Evolutionary conservation across 139 green algal species (phyloP).

Genomic region (Closterium sp.): DNA sequence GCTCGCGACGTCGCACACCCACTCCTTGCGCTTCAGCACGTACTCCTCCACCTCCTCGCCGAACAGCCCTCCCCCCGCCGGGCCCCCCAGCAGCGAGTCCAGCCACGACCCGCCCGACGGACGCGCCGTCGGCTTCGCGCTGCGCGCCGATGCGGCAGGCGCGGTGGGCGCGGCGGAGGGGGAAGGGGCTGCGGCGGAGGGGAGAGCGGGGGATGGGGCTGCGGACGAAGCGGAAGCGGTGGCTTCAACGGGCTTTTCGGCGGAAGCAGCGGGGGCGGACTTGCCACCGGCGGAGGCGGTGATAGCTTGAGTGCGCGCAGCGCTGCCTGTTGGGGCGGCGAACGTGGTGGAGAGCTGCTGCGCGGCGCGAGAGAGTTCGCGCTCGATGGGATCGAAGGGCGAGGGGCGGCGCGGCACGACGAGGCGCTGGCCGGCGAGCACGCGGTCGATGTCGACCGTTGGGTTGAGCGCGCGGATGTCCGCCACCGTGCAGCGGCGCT

Average conservation of each 20-base stretch:
- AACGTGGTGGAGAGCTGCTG: background rate
- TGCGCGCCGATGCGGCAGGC: no score
- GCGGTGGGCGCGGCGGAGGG: background rate
- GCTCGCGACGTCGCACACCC: constrained; percentile 15
- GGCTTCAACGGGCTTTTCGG: background rate
- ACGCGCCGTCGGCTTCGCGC: background rate
- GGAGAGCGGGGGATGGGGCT: background rate
- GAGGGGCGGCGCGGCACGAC: constrained; percentile 5
- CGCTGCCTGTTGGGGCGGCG: background rate
- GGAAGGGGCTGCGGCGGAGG: background rate
- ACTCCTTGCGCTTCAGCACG: constrained; percentile 15
- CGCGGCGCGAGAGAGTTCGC: background rate
- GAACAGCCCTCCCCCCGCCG: background rate
- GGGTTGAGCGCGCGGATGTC: constrained; percentile 25
- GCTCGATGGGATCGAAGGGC: background rate
- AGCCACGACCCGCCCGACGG: background rate
- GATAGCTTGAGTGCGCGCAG: background rate
- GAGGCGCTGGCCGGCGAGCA: constrained; percentile 9
- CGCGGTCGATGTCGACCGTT: constrained; percentile 1
- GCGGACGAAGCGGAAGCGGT: background rate
- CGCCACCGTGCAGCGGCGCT: background rate
- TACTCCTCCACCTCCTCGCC: constrained; percentile 20
- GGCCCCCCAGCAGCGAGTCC: background rate
- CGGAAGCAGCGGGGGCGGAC: background rate
- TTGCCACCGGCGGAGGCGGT: background rate